phyloP scores from a whole-genome alignment of 495 filamentous ascomycete genomes.

The Cetradonia linearis region DNA sequence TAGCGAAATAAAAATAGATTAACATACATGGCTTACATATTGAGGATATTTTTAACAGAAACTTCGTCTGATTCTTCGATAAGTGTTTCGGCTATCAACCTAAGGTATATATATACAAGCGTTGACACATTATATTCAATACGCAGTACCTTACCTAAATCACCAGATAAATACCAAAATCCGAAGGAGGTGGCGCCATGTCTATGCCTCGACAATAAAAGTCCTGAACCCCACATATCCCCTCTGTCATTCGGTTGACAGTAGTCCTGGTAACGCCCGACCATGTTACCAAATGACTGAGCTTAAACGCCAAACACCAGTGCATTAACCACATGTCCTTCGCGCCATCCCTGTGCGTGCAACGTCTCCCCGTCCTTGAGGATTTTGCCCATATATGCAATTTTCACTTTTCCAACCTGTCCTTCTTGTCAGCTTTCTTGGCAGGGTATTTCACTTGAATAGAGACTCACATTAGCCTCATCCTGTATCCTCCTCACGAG shows the following conservation, averaged over 20 bases:
- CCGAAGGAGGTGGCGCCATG: background rate
- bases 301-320: slow-evolving; percentile 46
- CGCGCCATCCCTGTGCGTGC: slow-evolving; percentile 60
- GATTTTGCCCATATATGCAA: slow-evolving; percentile 72
- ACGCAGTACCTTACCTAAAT: background rate
- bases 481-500: slow-evolving; percentile 54
- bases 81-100: background rate
- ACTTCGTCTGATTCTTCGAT: background rate
- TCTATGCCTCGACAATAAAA: background rate
- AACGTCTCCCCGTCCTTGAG: slow-evolving; percentile 58
- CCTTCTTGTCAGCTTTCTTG: slow-evolving; percentile 23
- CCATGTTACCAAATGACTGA: background rate
- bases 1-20: slow-evolving; percentile 8
- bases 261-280: background rate
- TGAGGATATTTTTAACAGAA: background rate
- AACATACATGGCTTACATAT: too few relatives aligned
- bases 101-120: slow-evolving; percentile 1
- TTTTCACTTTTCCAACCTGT: slow-evolving; percentile 44
- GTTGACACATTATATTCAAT: background rate
- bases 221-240: background rate
- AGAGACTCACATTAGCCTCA: slow-evolving; percentile 50
- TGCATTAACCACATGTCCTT: slow-evolving; percentile 69
- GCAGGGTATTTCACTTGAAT: background rate
- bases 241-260: background rate
- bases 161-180: background rate